phyloP scores from a whole-genome alignment of 805 yeast species.

The Cyberlindnera japonica region DNA sequence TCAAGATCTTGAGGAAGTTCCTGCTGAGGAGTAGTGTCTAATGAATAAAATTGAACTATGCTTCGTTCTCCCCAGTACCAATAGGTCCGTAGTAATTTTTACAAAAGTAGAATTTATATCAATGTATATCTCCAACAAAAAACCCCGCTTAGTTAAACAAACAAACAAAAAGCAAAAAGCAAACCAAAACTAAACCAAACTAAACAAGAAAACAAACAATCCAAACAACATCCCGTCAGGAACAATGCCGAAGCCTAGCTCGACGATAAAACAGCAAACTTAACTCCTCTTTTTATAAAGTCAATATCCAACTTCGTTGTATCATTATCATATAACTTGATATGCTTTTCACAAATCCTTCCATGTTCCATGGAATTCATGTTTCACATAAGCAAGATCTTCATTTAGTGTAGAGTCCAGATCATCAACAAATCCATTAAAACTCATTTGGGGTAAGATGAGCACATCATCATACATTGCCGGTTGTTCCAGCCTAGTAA shows the following conservation, averaged over 20 bases:
- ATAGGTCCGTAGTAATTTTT: too few species aligned
- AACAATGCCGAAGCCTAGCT: too few species aligned
- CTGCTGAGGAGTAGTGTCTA: too few species aligned
- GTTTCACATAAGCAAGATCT: conserved; percentile 16
- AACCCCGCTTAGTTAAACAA: not conserved
- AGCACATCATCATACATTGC: conserved; percentile 22
- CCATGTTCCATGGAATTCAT: conserved; percentile 24
- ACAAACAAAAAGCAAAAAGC: not conserved
- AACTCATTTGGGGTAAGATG: conserved; percentile 19
- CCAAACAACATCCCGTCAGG: not conserved
- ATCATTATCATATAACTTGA: not conserved
- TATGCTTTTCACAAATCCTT: conserved; percentile 8
- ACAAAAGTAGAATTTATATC: too few species aligned
- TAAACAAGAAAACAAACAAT: too few species aligned
- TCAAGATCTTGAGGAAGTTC: not conserved
- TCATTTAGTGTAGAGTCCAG: conserved; percentile 8
- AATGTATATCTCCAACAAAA: not conserved
- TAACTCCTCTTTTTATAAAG: too few species aligned
- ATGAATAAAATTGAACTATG: too few species aligned
- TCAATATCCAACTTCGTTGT: too few species aligned
- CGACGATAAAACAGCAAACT: too few species aligned
- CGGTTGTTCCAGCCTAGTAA: conserved; percentile 17
- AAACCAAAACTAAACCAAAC: not conserved
- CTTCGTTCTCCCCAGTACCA: too few species aligned
- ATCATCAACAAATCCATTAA: conserved; percentile 21